Conservation (phyloP, 225 moss, liverwort and hornwort genomes). For the Physcomitrium patens region DNA sequence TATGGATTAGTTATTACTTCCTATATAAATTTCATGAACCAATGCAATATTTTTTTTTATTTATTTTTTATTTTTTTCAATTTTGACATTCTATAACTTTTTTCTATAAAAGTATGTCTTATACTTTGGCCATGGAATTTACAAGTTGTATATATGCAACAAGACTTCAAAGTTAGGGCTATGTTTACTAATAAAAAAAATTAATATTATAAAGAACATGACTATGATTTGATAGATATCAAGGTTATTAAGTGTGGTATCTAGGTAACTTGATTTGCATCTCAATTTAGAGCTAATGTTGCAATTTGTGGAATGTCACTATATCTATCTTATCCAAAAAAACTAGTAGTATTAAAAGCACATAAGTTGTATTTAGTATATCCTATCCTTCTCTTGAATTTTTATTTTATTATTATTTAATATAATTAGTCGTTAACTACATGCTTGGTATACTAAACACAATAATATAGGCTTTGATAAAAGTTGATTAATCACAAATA, state of each 20-base stretch:
- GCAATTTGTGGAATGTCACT: slow-evolving; percentile 91
- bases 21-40: background rate
- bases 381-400: slow-evolving; percentile 21
- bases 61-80: too few relatives aligned
- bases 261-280: slow-evolving; percentile 85
- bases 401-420: too few relatives aligned
- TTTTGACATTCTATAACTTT: slow-evolving; percentile 1
- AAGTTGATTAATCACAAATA: too few relatives aligned
- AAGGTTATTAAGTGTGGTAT: slow-evolving; percentile 97
- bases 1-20: background rate
- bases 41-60: background rate
- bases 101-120: slow-evolving; percentile 38
- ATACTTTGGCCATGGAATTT: slow-evolving; percentile 32
- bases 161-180: slow-evolving; percentile 42
- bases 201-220: slow-evolving; percentile 57
- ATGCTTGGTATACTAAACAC: too few relatives aligned
- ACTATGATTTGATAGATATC: slow-evolving; percentile 88
- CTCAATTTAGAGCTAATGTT: slow-evolving; percentile 85
- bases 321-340: slow-evolving; percentile 83
- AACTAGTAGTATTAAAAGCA: slow-evolving; percentile 91
- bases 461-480: too few relatives aligned
- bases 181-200: slow-evolving; percentile 51
- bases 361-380: slow-evolving; percentile 47
- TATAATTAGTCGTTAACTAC: too few relatives aligned
- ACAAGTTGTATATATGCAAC: slow-evolving; percentile 26